Evolutionary conservation across 2,329 filamentous ascomycete species (phyloP), one percentile per base, ranked within the genome.

Genomic region (Fusarium kyushuense): DNA sequence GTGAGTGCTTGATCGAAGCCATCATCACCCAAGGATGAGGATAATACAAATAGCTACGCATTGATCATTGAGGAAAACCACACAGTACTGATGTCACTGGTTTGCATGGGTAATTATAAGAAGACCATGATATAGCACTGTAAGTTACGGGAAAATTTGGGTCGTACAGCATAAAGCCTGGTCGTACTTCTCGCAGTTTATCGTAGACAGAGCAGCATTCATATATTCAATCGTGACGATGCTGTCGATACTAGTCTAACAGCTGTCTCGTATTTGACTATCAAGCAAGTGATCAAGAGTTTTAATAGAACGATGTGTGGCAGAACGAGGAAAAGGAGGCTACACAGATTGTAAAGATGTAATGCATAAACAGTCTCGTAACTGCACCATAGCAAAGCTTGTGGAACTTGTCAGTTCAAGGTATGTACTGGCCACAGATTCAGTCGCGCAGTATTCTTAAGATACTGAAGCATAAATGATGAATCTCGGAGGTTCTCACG

Each of bases 1-100:
- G 47, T 25, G 38, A 41, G 42, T 53, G 32, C 65, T 56, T 47
- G 29, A 57, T 65, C 38, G 65, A 43, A 43, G 19, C n/a, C 13
- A 19, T 47, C 33, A 29, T 30, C 32, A 21, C 25, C 12, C 33
- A 33, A 19, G 49, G 35, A 33, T 25, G 16, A 30, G 27, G 19
- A 35, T 29, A 25, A 23, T 49, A 32, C 46, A 32, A n/a, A 25
- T 35, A 9, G 5, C 16, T 6, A 38, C 23, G 47, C 47, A 51
- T 19, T 27, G 47, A 40, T 29, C 23, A 38, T 9, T 25, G 23
- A 17, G 40, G 17, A 19, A 23, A 11, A 21, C 13, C 40, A n/a
- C 4, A 13, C 2, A 4, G n/a, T 9, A 4, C 40, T 51, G n/a
- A 29, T 5, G 14, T 27, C 8, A 2, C 10, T 38, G 17, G 21